A percentile compares a stretch with the other conserved stretches of the same genome.
Evolutionary conservation across 228 moss, liverwort and hornwort species (phyloP).

Genomic region (Sphagnum magellanicum): DNA sequence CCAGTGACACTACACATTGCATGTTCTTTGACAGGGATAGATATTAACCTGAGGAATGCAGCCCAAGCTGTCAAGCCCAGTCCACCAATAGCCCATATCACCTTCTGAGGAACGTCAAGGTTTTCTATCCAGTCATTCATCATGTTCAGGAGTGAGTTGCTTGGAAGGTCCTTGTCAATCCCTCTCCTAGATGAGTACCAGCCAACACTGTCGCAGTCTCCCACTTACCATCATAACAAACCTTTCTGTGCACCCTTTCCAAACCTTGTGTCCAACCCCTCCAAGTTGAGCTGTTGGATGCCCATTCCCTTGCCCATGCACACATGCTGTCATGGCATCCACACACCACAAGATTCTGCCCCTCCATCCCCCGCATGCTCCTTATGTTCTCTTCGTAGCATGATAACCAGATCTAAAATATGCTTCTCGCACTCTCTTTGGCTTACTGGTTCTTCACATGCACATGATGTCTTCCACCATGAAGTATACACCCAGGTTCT

Average conservation of each 20-base stretch:
- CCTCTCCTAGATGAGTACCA: conserved; percentile 9
- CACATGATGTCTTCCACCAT: not conserved
- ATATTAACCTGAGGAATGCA: conserved; percentile 38
- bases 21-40: not conserved
- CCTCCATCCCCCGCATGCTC: not conserved
- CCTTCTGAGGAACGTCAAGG: conserved; percentile 37
- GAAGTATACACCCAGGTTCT: not conserved
- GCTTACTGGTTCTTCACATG: too few relatives aligned
- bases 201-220: conserved; percentile 16
- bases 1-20: too few relatives aligned
- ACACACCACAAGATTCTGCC: conserved; percentile 49
- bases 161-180: conserved; percentile 9
- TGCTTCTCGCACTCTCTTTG: too few relatives aligned
- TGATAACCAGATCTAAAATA: too few relatives aligned
- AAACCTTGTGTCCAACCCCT: conserved; percentile 10
- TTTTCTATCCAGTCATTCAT: conserved; percentile 36
- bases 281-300: conserved; percentile 36
- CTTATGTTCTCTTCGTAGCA: not conserved
- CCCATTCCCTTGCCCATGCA: conserved; percentile 43
- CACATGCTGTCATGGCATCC: conserved; percentile 42
- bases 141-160: conserved; percentile 28
- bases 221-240: conserved; percentile 43
- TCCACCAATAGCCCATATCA: conserved; percentile 55
- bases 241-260: conserved; percentile 16
- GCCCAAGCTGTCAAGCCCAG: conserved; percentile 42